Conservation (phyloP, 805 yeast species). For the Cyberlindnera americana region DNA sequence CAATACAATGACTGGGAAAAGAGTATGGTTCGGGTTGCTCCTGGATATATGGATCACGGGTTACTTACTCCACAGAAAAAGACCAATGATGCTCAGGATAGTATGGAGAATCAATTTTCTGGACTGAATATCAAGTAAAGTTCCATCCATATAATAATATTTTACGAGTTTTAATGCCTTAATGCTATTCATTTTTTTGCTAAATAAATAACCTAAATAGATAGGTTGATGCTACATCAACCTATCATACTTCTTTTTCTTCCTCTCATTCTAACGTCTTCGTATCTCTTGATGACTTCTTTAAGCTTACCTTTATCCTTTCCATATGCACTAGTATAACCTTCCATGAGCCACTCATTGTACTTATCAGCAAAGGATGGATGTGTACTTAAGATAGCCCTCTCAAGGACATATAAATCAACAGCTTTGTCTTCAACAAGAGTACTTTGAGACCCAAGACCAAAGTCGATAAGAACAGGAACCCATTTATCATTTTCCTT, state of each 20-base stretch:
- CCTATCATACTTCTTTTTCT: constrained; percentile 96
- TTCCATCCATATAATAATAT: no score
- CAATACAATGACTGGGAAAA: constrained; percentile 33
- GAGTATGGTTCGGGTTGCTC: constrained; percentile 32
- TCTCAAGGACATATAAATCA: constrained; percentile 89
- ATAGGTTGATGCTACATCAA: no score
- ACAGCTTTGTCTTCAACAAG: constrained; percentile 93
- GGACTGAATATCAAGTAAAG: constrained; percentile 22
- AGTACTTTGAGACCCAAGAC: constrained; percentile 72
- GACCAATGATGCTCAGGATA: neutral
- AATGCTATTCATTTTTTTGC: no score
- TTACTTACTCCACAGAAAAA: constrained; percentile 22
- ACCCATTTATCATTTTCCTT: constrained; percentile 21
- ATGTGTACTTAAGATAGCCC: constrained; percentile 90
- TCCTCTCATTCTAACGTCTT: constrained; percentile 86
- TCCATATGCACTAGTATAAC: constrained; percentile 47
- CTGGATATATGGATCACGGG: constrained; percentile 37
- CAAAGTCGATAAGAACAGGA: constrained; percentile 85
- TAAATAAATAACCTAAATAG: no score
- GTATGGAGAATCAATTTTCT: constrained; percentile 2
- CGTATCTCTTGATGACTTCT: constrained; percentile 63
- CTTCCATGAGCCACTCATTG: constrained; percentile 67
- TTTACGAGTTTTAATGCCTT: neutral
- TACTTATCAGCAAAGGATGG: constrained; percentile 65
- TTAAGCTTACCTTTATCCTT: constrained; percentile 37